phyloP scores from a whole-genome alignment of 225 moss, liverwort and hornwort genomes.

The Marchantia paleacea region DNA sequence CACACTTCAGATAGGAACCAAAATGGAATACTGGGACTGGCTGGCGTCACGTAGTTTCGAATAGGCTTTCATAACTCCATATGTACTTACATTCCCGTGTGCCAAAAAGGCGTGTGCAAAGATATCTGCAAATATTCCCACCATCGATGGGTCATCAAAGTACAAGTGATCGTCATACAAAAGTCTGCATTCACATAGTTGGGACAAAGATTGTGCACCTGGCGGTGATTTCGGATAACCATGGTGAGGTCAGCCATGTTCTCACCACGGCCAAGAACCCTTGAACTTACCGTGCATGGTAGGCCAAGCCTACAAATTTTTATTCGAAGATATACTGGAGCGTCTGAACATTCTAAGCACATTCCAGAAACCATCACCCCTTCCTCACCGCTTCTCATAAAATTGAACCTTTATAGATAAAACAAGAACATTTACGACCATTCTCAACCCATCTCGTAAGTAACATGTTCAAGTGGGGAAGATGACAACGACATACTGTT shows the following conservation, averaged over 20 bases:
- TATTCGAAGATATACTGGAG: neutral
- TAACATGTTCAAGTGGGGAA: too few relatives aligned
- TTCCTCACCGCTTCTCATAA: too few relatives aligned
- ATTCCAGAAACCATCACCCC: neutral
- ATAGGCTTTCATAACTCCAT: neutral
- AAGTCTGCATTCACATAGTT: neutral
- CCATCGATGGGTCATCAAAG: neutral
- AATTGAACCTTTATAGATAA: too few relatives aligned
- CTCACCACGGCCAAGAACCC: neutral
- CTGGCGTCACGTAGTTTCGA: too few relatives aligned
- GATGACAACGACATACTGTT: too few relatives aligned
- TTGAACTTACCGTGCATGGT: neutral
- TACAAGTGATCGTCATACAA: neutral
- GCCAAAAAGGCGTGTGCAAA: neutral
- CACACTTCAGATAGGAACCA: too few relatives aligned
- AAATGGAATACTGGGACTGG: too few relatives aligned
- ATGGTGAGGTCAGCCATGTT: slow-evolving; percentile 1
- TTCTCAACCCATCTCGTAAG: too few relatives aligned
- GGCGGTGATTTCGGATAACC: neutral
- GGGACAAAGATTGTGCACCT: neutral
- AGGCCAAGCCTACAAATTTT: neutral
- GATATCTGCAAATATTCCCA: neutral
- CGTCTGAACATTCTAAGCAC: neutral
- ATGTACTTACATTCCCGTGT: neutral
- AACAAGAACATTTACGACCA: too few relatives aligned